Percentiles rank a stretch among this genome's conserved stretches.
Conservation (phyloP, 2,329 filamentous ascomycete genomes). For the Neofusicoccum parvum region DNA sequence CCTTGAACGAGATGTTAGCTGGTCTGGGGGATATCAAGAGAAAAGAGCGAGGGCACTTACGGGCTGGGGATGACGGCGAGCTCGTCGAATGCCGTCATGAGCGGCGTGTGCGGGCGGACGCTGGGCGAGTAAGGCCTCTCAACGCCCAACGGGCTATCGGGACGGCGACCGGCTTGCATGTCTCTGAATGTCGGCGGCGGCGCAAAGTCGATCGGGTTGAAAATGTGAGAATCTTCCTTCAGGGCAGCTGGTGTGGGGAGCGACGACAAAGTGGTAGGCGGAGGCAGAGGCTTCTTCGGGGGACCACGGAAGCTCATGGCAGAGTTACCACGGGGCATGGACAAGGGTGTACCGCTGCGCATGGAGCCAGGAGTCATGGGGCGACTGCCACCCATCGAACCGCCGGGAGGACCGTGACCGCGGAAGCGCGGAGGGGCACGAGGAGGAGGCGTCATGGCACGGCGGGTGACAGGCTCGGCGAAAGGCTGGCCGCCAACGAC, state of each 20-base stretch:
- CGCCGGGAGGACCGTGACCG: constrained; percentile 43
- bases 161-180: constrained; percentile 65
- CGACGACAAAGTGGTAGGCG: constrained; percentile 71
- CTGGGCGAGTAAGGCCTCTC: constrained; percentile 71
- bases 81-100: constrained; percentile 84
- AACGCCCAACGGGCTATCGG: constrained; percentile 62
- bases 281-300: constrained; percentile 65
- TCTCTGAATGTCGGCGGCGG: constrained; percentile 67
- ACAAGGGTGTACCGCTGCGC: constrained; percentile 26
- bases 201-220: constrained; percentile 81
- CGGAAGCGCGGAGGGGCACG: constrained; percentile 61
- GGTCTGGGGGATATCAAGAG: background rate
- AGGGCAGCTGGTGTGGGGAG: constrained; percentile 86
- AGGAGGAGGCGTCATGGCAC: constrained; percentile 95
- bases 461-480: constrained; percentile 80
- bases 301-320: constrained; percentile 39
- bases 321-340: constrained; percentile 40
- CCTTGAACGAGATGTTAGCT: constrained; percentile 46
- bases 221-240: constrained; percentile 73
- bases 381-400: constrained; percentile 28
- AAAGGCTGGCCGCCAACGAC: constrained; percentile 64
- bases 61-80: constrained; percentile 84
- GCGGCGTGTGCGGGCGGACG: constrained; percentile 73
- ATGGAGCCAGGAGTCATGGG: constrained; percentile 12
- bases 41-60: constrained; percentile 58